A percentile compares a stretch with the other conserved stretches of the same genome.
These are phyloP conservation scores for Pseudophaeomoniella oleicola DNA, from an alignment of 2,329 filamentous ascomycete species.

Conservation along the genomic window DNA sequence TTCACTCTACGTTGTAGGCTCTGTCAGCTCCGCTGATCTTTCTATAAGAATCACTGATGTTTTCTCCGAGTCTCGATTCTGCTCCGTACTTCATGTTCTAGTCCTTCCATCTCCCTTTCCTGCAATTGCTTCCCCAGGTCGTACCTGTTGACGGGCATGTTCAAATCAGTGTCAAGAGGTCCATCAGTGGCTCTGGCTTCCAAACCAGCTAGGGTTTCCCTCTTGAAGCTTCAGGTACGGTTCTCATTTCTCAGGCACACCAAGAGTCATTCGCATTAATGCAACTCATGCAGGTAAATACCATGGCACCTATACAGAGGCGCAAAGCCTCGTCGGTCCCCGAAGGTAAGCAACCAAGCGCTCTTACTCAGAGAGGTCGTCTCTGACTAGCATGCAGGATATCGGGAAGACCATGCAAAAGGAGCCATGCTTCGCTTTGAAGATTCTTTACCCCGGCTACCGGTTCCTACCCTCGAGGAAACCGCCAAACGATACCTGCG, in stretches of 20 bases:
- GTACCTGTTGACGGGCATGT: constrained; percentile 1
- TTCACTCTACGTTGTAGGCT: no score
- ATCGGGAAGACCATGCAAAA: constrained; percentile 49
- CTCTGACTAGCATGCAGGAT: constrained; percentile 28
- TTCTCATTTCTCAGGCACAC: not conserved
- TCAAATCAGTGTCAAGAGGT: not conserved
- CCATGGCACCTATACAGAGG: constrained; percentile 13
- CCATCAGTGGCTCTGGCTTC: not conserved
- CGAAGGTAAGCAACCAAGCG: constrained; percentile 24
- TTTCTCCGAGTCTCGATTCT: no score
- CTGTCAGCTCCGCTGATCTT: no score
- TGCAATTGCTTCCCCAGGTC: not conserved
- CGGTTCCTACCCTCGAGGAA: constrained; percentile 50
- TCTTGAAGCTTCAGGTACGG: not conserved
- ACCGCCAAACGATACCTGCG: constrained; percentile 51
- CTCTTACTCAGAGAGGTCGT: constrained; percentile 3
- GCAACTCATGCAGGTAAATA: constrained; percentile 11
- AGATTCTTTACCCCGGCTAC: constrained; percentile 47
- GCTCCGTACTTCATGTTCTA: no score
- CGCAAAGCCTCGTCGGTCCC: constrained; percentile 29
- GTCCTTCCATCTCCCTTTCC: not conserved
- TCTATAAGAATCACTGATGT: no score
- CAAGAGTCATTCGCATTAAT: no score
- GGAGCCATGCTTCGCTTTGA: constrained; percentile 53
- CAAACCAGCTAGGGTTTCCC: not conserved